Evolutionary conservation across 805 yeast genomes (phyloP), one percentile per base, ranked within the genome.

Genomic region (Starmerella asiatica): DNA sequence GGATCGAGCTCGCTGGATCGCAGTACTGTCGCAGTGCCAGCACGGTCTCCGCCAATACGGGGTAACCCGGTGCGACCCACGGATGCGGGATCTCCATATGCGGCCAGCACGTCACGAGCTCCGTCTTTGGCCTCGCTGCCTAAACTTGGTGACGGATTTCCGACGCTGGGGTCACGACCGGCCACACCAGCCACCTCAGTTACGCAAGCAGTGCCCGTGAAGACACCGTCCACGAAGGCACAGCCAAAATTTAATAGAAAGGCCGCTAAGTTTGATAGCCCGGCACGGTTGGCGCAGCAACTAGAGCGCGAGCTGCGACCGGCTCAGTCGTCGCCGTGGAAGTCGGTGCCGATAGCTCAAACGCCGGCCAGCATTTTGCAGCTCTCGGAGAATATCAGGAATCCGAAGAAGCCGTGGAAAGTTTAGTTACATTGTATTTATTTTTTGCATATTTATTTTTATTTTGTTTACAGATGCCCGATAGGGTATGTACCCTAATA

Each of bases 321-420:
- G 7, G 26, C 16, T 3, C 19, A 17, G 6, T 8, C 42, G 3
- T 43, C 47, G n/a, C 49, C 48, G 14, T 48, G 52, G 52, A 41
- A 39, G 36, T 42, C 36, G 17, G 44, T 44, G 8, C 34, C 39
- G 7, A 38, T 20, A 5, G 40, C 23, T 3, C 40, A 32, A 16
- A 40, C 48, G 6, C 37, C 51, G 15, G 43, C 34, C 19, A 32
- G 39, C 2, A 34, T 43, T 11, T 27, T 45, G 8, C 39, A 43
- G 28, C 40, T 28, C 9, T 37, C 45, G 9, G 42, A 40, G 23
- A 37, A 40, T n/a, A 30, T 23, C 5, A 23, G 30, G 2, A 32
- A 37, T 19, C 21, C 28, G 16, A 31, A 30, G 14, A 34, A 37
- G 21, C n/a, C n/a, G 31, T 29, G 17, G 7, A 12, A 31, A 19